Base-by-base conservation (phyloP, 148 eudicot genomes). In the Bassia scoparia region DNA sequence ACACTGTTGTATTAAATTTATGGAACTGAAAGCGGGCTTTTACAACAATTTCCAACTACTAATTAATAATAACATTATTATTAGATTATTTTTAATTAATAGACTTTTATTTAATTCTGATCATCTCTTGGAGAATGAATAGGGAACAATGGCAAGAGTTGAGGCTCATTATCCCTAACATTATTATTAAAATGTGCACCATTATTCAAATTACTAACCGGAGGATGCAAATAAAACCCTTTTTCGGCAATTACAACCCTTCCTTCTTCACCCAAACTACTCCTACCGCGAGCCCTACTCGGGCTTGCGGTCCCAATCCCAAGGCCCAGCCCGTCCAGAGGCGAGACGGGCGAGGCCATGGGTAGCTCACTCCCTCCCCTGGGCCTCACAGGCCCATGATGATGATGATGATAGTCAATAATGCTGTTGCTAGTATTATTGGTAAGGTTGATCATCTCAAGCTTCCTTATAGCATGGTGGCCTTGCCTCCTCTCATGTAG, bases 141-240 rank as follows among this genome's bases (percentile, higher is more conserved):
- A 44, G 82, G 82, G n/a, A 79, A 79, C 71, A 79, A 74, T 62
- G 74, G 82, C 71, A 79, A 79, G 23, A 79, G 82, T 67, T 63
- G 58, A 53, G 82, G 80, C 66, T 77, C 71, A 77, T 13, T 52
- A 62, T 69, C 56, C 16, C 59, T 68, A 35, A 15, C 6, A 61
- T 41, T 41, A 41, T n/a, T n/a, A n/a, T n/a, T n/a, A n/a, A n/a
- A n/a, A n/a, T n/a, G n/a, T n/a, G 12, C 46, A 71, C 29, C 49
- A 52, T 21, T 65, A 52, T 21, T 65, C 10, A 16, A 54, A 11
- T 53, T 62, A 78, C 61, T 73, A 68, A 48, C 7, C 26, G 68
- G 67, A 18, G 68, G 67, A 18, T 78, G 76, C 68, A 78, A 78
- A 72, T 78, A 72, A 48, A 66, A 72, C 68, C 81, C 81, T 78